These are phyloP conservation scores for Scheffersomyces insectosa DNA, from an alignment of 1,139 yeast species.

Conservation along the genomic window DNA sequence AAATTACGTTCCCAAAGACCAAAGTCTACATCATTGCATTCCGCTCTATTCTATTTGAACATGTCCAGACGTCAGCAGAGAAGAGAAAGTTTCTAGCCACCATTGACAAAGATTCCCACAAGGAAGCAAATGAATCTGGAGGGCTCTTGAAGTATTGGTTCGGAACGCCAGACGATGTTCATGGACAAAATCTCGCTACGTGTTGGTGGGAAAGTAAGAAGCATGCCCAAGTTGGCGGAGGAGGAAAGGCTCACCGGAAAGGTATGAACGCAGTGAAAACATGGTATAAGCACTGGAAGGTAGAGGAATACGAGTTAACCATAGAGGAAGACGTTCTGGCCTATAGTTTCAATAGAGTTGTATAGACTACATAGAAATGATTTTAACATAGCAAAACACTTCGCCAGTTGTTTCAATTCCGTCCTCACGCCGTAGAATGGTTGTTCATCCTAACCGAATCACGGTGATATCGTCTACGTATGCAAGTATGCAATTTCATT, in stretches of 20 bases:
- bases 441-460: too few relatives aligned
- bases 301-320: slow-evolving; percentile 26
- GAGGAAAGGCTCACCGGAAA: slow-evolving; percentile 27
- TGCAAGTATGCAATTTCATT: too few relatives aligned
- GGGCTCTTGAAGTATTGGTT: slow-evolving; percentile 36
- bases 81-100: slow-evolving; percentile 22
- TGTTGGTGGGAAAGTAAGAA: slow-evolving; percentile 32
- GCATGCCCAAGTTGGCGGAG: slow-evolving; percentile 29
- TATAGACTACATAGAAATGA: slow-evolving; percentile 1
- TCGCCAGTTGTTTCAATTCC: neutral
- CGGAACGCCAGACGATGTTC: slow-evolving; percentile 27
- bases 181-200: slow-evolving; percentile 33
- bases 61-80: slow-evolving; percentile 20
- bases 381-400: neutral
- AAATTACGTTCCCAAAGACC: slow-evolving; percentile 15
- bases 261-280: slow-evolving; percentile 26
- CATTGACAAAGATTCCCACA: slow-evolving; percentile 28
- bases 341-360: slow-evolving; percentile 7
- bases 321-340: slow-evolving; percentile 7
- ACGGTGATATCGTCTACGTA: too few relatives aligned
- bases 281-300: slow-evolving; percentile 34
- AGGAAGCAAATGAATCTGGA: slow-evolving; percentile 31
- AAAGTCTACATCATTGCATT: slow-evolving; percentile 30
- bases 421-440: neutral
- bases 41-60: slow-evolving; percentile 24